These are phyloP conservation scores for Erythrobasidium hasegawianum DNA, from an alignment of 1,284 basidiomycete genomes.

Conservation along the genomic window DNA sequence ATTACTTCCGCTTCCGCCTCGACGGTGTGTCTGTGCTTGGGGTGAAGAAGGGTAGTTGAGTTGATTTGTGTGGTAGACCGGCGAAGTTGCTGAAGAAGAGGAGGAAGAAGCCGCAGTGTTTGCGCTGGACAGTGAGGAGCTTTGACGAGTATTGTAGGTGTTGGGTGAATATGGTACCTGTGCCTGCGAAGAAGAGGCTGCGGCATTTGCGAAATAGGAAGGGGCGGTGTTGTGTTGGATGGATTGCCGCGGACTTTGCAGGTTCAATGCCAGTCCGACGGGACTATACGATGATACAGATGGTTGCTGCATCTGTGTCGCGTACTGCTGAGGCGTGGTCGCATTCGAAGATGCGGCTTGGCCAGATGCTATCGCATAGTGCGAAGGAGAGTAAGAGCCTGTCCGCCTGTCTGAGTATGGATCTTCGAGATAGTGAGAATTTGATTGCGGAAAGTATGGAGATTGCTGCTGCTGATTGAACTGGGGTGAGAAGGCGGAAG, in stretches of 20 bases:
- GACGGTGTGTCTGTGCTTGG: background rate
- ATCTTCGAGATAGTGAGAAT: slow-evolving; percentile 27
- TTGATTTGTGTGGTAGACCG: background rate
- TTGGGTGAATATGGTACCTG: too few species aligned
- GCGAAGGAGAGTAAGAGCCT: slow-evolving; percentile 32
- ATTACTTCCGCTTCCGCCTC: too few species aligned
- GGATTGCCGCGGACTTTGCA: background rate
- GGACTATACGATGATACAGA: background rate
- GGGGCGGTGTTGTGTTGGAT: background rate
- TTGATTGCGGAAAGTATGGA: slow-evolving; percentile 4
- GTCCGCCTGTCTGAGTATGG: slow-evolving; percentile 14
- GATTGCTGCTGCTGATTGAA: slow-evolving; percentile 12
- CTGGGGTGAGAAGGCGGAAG: background rate
- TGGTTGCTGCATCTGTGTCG: background rate
- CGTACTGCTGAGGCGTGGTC: background rate
- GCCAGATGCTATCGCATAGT: slow-evolving; percentile 18
- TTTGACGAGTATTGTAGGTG: too few species aligned
- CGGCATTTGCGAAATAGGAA: too few species aligned
- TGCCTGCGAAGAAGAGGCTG: too few species aligned
- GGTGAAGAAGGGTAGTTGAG: background rate
- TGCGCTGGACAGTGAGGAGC: background rate
- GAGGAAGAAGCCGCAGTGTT: background rate
- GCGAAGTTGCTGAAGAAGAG: background rate
- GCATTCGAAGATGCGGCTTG: background rate
- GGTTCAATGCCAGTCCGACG: background rate